Evolutionary conservation across 345 rosid genomes (phyloP).

Genomic region (Cochlearia excelsa): DNA sequence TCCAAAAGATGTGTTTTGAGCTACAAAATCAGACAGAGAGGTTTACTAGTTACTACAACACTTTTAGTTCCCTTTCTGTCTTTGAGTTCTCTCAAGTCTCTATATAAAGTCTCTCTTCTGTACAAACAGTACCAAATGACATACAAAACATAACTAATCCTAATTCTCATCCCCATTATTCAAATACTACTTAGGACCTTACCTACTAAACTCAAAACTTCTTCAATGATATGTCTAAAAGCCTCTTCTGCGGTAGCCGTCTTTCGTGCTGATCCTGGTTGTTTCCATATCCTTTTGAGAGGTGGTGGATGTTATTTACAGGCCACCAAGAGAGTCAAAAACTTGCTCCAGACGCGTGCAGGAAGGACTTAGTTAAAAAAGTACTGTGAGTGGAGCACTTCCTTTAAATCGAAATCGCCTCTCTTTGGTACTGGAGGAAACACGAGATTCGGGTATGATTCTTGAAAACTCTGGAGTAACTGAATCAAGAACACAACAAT

Average conservation of each 20-base stretch:
- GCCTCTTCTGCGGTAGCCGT: constrained; percentile 18
- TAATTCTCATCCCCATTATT: neutral
- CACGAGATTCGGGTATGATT: constrained; percentile 54
- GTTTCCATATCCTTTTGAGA: neutral
- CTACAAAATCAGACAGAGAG: too few relatives aligned
- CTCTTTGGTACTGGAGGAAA: constrained; percentile 88
- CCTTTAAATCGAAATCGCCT: constrained; percentile 72
- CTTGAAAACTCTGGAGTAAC: constrained; percentile 84
- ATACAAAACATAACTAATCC: too few relatives aligned
- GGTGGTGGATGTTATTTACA: constrained; percentile 34
- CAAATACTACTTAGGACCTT: constrained; percentile 10
- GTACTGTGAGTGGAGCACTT: constrained; percentile 77
- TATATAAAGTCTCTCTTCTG: too few relatives aligned
- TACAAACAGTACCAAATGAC: too few relatives aligned
- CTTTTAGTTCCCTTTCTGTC: too few relatives aligned
- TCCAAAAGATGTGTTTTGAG: too few relatives aligned
- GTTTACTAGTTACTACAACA: too few relatives aligned
- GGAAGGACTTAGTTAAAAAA: constrained; percentile 71
- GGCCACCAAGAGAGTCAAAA: constrained; percentile 29
- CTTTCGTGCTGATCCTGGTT: constrained; percentile 14
- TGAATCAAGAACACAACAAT: constrained; percentile 37
- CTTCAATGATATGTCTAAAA: constrained; percentile 11
- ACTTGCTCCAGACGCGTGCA: constrained; percentile 7
- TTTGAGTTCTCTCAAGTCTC: too few relatives aligned
- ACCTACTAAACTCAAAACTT: constrained; percentile 12